These are phyloP conservation scores for Scolecobasidium constrictum DNA, from an alignment of 2,329 filamentous ascomycete species.

Conservation along the genomic window DNA sequence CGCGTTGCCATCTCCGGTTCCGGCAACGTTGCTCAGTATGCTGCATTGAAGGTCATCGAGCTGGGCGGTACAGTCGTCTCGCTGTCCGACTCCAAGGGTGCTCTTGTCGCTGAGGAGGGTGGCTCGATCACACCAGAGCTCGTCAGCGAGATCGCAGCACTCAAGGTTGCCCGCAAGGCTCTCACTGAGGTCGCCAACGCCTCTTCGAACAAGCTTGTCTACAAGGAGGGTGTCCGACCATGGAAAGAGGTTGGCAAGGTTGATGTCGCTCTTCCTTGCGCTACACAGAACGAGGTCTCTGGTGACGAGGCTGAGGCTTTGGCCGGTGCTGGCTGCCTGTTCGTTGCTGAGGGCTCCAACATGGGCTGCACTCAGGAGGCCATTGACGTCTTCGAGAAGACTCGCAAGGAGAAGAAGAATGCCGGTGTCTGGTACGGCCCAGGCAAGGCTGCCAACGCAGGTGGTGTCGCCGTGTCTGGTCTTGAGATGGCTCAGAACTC, in stretches of 20 bases:
- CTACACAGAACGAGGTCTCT: conserved; percentile 96
- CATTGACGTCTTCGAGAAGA: conserved; percentile 82
- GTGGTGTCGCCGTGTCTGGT: conserved; percentile 92
- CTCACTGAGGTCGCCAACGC: conserved; percentile 60
- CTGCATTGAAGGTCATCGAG: conserved; percentile 91
- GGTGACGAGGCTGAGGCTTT: conserved; percentile 80
- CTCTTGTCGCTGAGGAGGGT: conserved; percentile 63
- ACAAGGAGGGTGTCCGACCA: conserved; percentile 76
- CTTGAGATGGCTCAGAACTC: conserved; percentile 99
- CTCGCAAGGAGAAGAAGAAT: conserved; percentile 58
- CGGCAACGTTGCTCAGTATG: conserved; percentile 96
- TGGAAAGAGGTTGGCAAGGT: conserved; percentile 86
- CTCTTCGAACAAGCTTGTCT: conserved; percentile 57
- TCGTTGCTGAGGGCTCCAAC: conserved; percentile 94
- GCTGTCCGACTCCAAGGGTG: conserved; percentile 83
- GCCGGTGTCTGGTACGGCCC: conserved; percentile 88
- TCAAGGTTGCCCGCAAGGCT: conserved; percentile 81
- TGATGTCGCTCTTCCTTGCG: conserved; percentile 83
- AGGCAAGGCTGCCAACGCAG: conserved; percentile 90
- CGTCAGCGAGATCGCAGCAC: conserved; percentile 63
- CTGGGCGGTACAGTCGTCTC: conserved; percentile 88
- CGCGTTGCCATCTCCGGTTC: conserved; percentile 92
- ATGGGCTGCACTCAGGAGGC: conserved; percentile 97
- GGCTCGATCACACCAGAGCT: conserved; percentile 68
- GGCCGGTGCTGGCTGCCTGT: conserved; percentile 63